Conservation (phyloP, 2,329 filamentous ascomycete genomes). For the Raffaelea ambrosiae region DNA sequence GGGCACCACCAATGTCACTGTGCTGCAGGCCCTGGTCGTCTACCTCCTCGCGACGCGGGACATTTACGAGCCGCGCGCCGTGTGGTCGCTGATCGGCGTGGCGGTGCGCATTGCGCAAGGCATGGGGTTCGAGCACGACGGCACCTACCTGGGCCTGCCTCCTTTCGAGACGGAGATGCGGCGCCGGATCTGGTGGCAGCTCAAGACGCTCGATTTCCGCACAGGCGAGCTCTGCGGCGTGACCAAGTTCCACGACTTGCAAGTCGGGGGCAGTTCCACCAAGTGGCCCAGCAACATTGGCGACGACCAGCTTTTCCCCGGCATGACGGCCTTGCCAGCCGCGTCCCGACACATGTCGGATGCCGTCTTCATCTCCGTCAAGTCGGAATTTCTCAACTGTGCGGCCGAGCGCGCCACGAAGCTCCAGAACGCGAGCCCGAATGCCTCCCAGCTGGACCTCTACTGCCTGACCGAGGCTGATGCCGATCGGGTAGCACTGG, state of each 20-base stretch:
- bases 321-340: too few relatives aligned
- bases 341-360: conserved; percentile 7
- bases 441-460: too few relatives aligned
- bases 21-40: conserved; percentile 26
- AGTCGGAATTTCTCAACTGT: conserved; percentile 7
- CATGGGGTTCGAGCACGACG: conserved; percentile 32
- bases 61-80: conserved; percentile 2
- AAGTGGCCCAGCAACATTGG: conserved; percentile 20
- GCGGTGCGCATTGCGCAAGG: conserved; percentile 21
- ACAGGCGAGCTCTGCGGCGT: conserved; percentile 17
- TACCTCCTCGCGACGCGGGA: conserved; percentile 1
- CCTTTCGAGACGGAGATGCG: conserved; percentile 34
- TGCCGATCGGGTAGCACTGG: conserved; percentile 1
- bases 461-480: too few relatives aligned
- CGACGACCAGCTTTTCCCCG: conserved; percentile 17
- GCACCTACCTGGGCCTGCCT: conserved; percentile 21
- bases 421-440: neutral
- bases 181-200: conserved; percentile 33
- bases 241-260: conserved; percentile 12
- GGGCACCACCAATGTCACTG: conserved; percentile 20
- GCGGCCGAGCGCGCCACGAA: conserved; percentile 4
- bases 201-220: conserved; percentile 22
- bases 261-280: conserved; percentile 11
- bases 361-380: conserved; percentile 4
- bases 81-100: conserved; percentile 3